A percentile compares a stretch with the other conserved stretches of the same genome.
phyloP scores from a whole-genome alignment of 23 red algal species.

The Gracilaria gracilis region DNA sequence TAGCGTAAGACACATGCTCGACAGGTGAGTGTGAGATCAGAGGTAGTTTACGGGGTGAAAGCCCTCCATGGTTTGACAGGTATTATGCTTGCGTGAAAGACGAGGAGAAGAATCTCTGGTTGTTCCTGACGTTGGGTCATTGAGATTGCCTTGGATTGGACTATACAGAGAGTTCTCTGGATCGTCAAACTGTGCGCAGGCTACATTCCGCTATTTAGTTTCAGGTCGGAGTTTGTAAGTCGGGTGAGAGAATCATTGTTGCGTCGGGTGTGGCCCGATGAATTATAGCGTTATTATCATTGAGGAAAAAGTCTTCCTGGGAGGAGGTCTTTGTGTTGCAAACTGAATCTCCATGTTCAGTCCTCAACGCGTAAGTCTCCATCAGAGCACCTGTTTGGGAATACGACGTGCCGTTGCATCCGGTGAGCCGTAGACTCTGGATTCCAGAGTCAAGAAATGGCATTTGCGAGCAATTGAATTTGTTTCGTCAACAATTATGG shows the following conservation, averaged over 20 bases:
- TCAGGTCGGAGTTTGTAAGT: not conserved
- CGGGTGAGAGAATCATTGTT: not conserved
- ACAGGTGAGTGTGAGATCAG: not conserved
- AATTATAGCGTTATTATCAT: not conserved
- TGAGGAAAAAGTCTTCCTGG: too few relatives aligned
- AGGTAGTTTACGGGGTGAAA: not conserved
- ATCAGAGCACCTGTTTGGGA: not conserved
- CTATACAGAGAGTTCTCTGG: not conserved
- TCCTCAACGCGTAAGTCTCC: not conserved
- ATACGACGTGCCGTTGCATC: not conserved
- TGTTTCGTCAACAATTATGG: not conserved
- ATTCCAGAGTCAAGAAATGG: too few relatives aligned
- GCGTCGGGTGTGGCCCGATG: not conserved
- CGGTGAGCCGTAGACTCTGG: too few relatives aligned
- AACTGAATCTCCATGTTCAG: not conserved
- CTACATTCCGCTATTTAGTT: not conserved
- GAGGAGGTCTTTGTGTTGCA: not conserved
- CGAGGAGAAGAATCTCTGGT: not conserved
- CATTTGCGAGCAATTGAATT: too few relatives aligned
- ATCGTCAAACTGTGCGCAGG: not conserved
- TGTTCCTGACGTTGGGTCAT: not conserved
- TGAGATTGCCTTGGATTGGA: not conserved
- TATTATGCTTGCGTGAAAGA: not conserved
- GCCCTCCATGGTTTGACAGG: not conserved
- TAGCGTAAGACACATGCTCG: not conserved